Base-by-base conservation (phyloP, 352 stramenopile genomes). In the Phytophthora sansomeana region DNA sequence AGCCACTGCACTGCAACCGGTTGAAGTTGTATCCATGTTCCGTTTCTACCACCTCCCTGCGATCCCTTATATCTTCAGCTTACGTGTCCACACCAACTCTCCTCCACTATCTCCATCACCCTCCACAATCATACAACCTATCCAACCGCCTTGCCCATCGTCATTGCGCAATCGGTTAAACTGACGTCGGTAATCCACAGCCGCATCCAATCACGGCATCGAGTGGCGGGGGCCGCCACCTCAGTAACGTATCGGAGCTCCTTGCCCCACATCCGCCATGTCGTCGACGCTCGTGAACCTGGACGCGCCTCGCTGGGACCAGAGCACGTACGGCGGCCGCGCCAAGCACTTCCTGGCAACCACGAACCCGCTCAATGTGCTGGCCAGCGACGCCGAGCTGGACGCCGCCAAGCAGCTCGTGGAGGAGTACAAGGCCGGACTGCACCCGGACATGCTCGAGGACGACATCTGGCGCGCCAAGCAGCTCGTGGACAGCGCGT, bases 271-370 rank as follows among this genome's bases (percentile, higher is more conserved):
- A 28, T 41, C 21, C 30, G 60, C 48, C 38, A 67, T 74, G 64
- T 58, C 53, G 9, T 41, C 63, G 7, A 41, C 44, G 7, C 58
- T 71, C 48, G 68, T 78, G 39, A 86, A 90, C 69, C 58, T 91
- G 11, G 81, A 92, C 52, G 76, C 75, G n/a, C 86, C 86, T 17
- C 86, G 89, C 26, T 97, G 87, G 77, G 86, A 97, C 71, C 89
- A 95, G 69, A 86, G 71, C 63, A 93, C 84, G 29, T 96, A 95
- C 60, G 51, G 68, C 16, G 89, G 89, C 13, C 82, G 89, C 53
- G 86, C 85, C 33, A 83, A 87, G 51, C 85, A 95, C 70, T 97
- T 97, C 68, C 81, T 95, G 63, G 90, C 78, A 63, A 94, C 88
- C n/a, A 97, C 89, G 16, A 94, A 97, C 60, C 89, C 89, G 41